Percentiles rank a stretch among this genome's conserved stretches.
phyloP scores from a whole-genome alignment of 169 alveolate species.

The Plasmodium relictum region DNA sequence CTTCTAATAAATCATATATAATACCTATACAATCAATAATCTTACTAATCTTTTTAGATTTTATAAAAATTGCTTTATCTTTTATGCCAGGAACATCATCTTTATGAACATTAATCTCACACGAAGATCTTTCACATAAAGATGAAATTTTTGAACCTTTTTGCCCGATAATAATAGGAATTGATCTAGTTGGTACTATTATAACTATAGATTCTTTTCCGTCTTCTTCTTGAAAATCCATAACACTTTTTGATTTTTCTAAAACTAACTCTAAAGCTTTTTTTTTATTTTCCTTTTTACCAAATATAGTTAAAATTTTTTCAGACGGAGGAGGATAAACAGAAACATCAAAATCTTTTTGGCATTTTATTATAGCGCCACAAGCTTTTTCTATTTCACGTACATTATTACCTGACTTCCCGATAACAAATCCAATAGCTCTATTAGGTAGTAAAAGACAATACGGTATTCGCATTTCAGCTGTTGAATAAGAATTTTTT shows the following conservation, averaged over 20 bases:
- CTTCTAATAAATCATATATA: slow-evolving; percentile 58
- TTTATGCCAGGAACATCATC: slow-evolving; percentile 76
- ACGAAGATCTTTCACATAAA: slow-evolving; percentile 43
- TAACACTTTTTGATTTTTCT: slow-evolving; percentile 60
- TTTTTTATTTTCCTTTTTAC: slow-evolving; percentile 73
- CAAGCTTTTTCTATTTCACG: slow-evolving; percentile 75
- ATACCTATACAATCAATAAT: slow-evolving; percentile 68
- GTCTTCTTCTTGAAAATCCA: slow-evolving; percentile 77
- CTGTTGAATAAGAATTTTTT: slow-evolving; percentile 3
- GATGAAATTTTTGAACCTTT: slow-evolving; percentile 69
- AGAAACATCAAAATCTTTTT: slow-evolving; percentile 67
- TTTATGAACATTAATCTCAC: slow-evolving; percentile 73
- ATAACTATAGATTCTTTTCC: slow-evolving; percentile 71
- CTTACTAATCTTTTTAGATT: slow-evolving; percentile 46
- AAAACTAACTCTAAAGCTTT: slow-evolving; percentile 70
- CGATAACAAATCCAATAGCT: slow-evolving; percentile 69
- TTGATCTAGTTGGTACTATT: slow-evolving; percentile 72
- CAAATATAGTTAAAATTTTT: slow-evolving; percentile 50
- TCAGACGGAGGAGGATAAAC: slow-evolving; percentile 74
- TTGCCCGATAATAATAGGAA: slow-evolving; percentile 69
- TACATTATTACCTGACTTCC: slow-evolving; percentile 70
- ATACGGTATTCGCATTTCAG: slow-evolving; percentile 68
- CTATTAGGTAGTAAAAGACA: slow-evolving; percentile 67
- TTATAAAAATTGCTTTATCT: slow-evolving; percentile 71
- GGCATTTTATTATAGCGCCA: slow-evolving; percentile 69